Evolutionary conservation across 1,139 yeast genomes (phyloP), one percentile per base, ranked within the genome.

Genomic region (Debaryomyces singareniensis): DNA sequence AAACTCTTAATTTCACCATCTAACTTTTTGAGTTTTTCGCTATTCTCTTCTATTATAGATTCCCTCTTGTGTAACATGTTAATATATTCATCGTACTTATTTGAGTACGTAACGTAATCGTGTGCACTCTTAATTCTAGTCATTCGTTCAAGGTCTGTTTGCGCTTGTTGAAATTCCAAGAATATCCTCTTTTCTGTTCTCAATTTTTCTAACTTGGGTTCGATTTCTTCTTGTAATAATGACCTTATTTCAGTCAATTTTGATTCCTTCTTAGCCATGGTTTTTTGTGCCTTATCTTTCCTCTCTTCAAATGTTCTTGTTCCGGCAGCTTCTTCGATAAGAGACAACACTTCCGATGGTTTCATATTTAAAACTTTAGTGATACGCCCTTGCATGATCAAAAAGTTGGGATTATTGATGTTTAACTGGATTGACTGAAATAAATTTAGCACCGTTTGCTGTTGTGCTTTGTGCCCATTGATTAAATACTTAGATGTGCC

Each of bases 311-410:
- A 93, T 68, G 93, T 85, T 39, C 94, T 75, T 0, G 98, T 93
- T 5, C 99, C 98, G 1, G 98, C 96, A 0, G 98, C 98, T 58
- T 93, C 99, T 58, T 91, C 98, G 36, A 93, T 87, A 43, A 91
- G 68, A 3, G 96, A 79, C 43, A 93, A 60, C 21, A 89, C 84
- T 52, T 93, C 98, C 2, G 75, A 61, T 1, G 98, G 94, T 47
- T 85, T 87, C 98, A 91, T 91, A 54, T 93, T 91, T 48, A 93
- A 69, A 35, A 93, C 97, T 53, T 93, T 91, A 21, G 98, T 93
- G 57, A 93, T 93, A 49, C 86, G 83, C 36, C 99, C 99, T 58
- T 93, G 99, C 98, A 93, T 91, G 48, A 93, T 93, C 45, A 93
- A 68, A 55, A 93, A 93, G 55, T 91, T 93, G 21, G 98, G 98